Evolutionary conservation across 2,329 filamentous ascomycete genomes (phyloP).

Genomic region (Colletotrichum simmondsii): DNA sequence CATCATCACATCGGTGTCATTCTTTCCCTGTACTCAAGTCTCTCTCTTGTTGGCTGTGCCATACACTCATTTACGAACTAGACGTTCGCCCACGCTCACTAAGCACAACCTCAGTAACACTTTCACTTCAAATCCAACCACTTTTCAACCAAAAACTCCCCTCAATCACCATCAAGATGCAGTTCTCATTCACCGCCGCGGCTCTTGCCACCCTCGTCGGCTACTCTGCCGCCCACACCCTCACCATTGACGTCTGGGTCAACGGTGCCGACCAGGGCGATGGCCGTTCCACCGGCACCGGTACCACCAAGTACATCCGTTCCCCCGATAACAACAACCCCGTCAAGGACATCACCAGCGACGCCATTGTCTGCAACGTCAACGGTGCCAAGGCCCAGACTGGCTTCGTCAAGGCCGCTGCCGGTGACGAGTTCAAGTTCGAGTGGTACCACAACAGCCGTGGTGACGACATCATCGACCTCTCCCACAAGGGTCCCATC

Average conservation of each 20-base stretch:
- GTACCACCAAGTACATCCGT: conserved; percentile 54
- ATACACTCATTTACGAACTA: conserved; percentile 34
- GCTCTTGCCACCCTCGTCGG: conserved; percentile 46
- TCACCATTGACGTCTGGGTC: conserved; percentile 58
- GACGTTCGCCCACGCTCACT: conserved; percentile 34
- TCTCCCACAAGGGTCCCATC: conserved; percentile 64
- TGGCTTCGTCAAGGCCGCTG: conserved; percentile 54
- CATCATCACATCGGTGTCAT: conserved; percentile 34
- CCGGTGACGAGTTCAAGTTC: conserved; percentile 58
- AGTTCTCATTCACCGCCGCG: conserved; percentile 40
- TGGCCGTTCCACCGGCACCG: conserved; percentile 47
- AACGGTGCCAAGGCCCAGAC: conserved; percentile 48
- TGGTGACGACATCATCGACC: conserved; percentile 62
- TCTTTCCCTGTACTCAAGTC: conserved; percentile 32
- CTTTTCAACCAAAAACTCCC: not conserved
- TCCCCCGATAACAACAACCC: conserved; percentile 55
- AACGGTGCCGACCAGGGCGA: conserved; percentile 51
- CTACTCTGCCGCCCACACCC: conserved; percentile 56
- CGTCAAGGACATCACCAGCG: conserved; percentile 55
- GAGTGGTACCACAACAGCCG: conserved; percentile 64
- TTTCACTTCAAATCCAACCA: conserved; percentile 25
- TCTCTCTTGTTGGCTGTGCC: conserved; percentile 34
- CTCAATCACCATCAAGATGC: conserved; percentile 44
- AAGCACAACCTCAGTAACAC: conserved; percentile 28
- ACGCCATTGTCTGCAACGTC: conserved; percentile 57